These are phyloP conservation scores for Plasmodium blacklocki DNA, from an alignment of 169 alveolate genomes.

Conservation along the genomic window DNA sequence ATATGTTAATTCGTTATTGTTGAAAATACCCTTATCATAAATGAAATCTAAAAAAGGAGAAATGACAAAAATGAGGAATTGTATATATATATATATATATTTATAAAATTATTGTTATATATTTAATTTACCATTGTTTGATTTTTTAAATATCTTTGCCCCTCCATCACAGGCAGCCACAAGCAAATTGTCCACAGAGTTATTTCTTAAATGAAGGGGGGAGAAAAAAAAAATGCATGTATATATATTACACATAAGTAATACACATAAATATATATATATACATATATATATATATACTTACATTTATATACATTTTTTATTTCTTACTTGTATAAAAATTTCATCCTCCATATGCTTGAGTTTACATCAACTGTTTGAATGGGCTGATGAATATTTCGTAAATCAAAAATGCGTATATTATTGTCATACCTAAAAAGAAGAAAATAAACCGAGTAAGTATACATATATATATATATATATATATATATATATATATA, in stretches of 20 bases:
- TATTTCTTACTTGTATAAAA: constrained; percentile 47
- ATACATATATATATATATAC: not conserved
- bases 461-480: not conserved
- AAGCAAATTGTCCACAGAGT: constrained; percentile 17
- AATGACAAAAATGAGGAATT: not conserved
- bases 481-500: not conserved
- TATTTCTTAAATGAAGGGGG: constrained; percentile 12
- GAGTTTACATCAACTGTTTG: constrained; percentile 57
- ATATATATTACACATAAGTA: too few relatives aligned
- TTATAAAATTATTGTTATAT: not conserved
- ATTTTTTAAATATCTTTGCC: constrained; percentile 52
- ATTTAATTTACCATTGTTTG: constrained; percentile 37
- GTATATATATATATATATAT: not conserved
- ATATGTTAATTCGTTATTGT: constrained; percentile 52
- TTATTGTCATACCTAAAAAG: constrained; percentile 47
- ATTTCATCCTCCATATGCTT: constrained; percentile 71
- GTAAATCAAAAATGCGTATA: constrained; percentile 53
- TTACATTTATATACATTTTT: not conserved
- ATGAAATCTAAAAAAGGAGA: constrained; percentile 35
- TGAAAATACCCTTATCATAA: constrained; percentile 29
- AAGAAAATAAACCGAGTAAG: not conserved
- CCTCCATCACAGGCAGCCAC: constrained; percentile 76
- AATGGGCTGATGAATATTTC: constrained; percentile 52
- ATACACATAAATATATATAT: not conserved
- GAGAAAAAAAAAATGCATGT: not conserved